Evolutionary conservation across 306 rosid genomes (phyloP), one percentile per base, ranked within the genome.

Genomic region (Canavalia ensiformis): DNA sequence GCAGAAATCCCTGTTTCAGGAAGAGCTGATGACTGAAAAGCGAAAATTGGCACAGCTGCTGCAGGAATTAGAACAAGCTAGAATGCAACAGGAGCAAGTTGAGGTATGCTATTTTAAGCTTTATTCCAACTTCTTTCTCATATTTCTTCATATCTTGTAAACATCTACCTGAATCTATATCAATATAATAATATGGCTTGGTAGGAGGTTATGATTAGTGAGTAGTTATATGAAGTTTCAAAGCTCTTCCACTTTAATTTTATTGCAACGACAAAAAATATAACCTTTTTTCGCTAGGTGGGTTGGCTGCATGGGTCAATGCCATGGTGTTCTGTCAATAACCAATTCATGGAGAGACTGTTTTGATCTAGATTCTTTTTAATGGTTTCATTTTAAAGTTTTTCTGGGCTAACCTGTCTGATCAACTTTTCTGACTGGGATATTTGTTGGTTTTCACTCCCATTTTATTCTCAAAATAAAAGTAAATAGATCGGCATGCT

Each of bases 41-140:
- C 92, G 87, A 39, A 86, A 85, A 83, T 60, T 88, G 35, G 81
- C 81, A 13, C 89, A 74, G 77, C 86, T 89, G 62, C 80, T 86
- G 45, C 90, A 66, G 75, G 93, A 94, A 85, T 50, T 88, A 55
- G 92, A 86, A 81, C 91, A 88, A 84, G 89, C 94, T n/a, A 89
- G 78, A 84, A 75, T 83, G 86, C 88, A 85, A 60, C 90, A 85
- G 57, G 93, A 89, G 79, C 92, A 86, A 78, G 77, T 65, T 59
- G 97, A 89, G 98, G 98, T 93, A 86, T 89, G 72, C 47, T 62
- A 52, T 50, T 77, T 73, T 71, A 71, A 58, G 68, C 75, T 68
- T 50, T 52, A 69, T 78, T 42, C 33, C 66, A 69, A 80, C 42
- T 41, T 13, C 2, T 64, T 49, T 41, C 28, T 41, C 41, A 33